phyloP scores from a whole-genome alignment of 768 basidiomycete genomes.

The Glaciozyma antarctica region DNA sequence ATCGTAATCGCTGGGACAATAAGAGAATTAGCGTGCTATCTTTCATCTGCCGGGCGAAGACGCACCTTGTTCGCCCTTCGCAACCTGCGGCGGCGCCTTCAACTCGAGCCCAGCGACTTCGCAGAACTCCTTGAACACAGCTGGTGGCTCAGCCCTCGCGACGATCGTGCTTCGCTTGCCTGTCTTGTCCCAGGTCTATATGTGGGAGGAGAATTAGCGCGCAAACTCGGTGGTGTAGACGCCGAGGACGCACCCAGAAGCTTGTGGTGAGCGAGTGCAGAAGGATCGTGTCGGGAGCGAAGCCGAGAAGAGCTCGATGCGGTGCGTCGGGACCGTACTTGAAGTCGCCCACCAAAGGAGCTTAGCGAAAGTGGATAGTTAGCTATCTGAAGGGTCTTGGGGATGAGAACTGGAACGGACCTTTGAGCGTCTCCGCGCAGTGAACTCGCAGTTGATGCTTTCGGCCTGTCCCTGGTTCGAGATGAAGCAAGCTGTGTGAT shows the following conservation, averaged over 20 bases:
- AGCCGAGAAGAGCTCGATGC: neutral
- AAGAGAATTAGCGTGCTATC: too few relatives aligned
- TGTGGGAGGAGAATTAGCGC: neutral
- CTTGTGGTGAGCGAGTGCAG: constrained; percentile 10
- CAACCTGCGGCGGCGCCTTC: neutral
- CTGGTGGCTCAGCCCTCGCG: neutral
- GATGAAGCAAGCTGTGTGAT: constrained; percentile 7
- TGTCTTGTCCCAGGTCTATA: neutral
- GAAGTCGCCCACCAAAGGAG: constrained; percentile 27
- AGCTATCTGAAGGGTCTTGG: too few relatives aligned
- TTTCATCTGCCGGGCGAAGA: too few relatives aligned
- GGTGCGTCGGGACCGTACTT: constrained; percentile 2
- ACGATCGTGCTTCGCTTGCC: neutral
- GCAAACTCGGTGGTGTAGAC: neutral
- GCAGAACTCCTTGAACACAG: neutral
- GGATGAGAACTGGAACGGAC: neutral
- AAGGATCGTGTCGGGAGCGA: constrained; percentile 14
- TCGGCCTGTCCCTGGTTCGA: constrained; percentile 18
- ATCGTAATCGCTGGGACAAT: too few relatives aligned
- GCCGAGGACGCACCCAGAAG: constrained; percentile 6
- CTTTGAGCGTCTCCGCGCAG: constrained; percentile 14
- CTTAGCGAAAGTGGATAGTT: constrained; percentile 4
- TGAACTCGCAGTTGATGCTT: constrained; percentile 30
- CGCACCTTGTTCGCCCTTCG: neutral
- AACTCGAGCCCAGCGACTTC: neutral